phyloP scores from a whole-genome alignment of 768 basidiomycete species.

The Russula virescens region DNA sequence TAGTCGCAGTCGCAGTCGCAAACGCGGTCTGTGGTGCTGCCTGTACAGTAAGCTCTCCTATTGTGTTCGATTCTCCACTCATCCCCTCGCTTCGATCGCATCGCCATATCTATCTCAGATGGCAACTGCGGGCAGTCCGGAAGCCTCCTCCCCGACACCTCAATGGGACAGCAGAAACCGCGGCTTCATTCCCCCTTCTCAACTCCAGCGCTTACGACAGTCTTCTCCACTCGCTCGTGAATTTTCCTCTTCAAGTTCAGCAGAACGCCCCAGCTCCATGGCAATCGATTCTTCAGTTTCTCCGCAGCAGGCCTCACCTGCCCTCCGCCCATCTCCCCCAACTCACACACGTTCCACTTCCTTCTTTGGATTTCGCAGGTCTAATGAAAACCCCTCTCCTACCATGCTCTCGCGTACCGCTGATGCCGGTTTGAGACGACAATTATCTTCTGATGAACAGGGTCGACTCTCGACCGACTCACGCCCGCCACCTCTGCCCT shows the following conservation, averaged over 20 bases:
- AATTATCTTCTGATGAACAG: constrained; percentile 8
- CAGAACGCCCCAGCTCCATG: constrained; percentile 19
- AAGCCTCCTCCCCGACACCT: constrained; percentile 27
- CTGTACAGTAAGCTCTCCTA: too few species aligned
- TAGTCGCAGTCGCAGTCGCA: too few species aligned
- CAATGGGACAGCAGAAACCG: constrained; percentile 36
- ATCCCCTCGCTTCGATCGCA: background rate
- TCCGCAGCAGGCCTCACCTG: background rate
- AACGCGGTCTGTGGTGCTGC: too few species aligned
- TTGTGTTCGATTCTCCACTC: too few species aligned
- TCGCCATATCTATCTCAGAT: background rate
- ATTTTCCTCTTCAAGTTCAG: constrained; percentile 20
- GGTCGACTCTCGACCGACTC: constrained; percentile 7
- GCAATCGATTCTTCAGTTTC: background rate
- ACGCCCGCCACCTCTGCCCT: background rate
- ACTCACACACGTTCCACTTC: constrained; percentile 50
- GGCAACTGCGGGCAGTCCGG: constrained; percentile 16
- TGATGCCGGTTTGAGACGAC: constrained; percentile 5
- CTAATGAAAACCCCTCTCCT: constrained; percentile 30
- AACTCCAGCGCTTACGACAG: constrained; percentile 31
- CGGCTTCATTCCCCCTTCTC: constrained; percentile 35
- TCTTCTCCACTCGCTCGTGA: constrained; percentile 28
- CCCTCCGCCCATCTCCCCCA: constrained; percentile 23
- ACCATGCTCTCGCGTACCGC: constrained; percentile 16
- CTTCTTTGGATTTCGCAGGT: constrained; percentile 55